A percentile compares a stretch with the other conserved stretches of the same genome.
These are phyloP conservation scores for Trichothecium sympodiale DNA, from an alignment of 2,329 filamentous ascomycete genomes.

Conservation along the genomic window DNA sequence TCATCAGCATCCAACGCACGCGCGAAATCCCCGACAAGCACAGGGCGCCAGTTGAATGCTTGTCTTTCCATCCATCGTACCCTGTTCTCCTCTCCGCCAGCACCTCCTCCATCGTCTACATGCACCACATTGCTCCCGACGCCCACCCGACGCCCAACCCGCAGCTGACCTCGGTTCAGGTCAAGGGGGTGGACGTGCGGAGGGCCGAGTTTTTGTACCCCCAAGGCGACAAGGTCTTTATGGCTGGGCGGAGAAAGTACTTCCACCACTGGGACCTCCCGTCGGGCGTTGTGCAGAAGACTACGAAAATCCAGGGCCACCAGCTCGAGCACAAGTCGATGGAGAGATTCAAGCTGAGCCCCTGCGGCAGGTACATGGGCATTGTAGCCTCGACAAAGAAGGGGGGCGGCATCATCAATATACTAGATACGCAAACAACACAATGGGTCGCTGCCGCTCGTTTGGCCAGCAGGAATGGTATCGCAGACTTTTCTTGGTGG, in stretches of 20 bases:
- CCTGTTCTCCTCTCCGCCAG: constrained; percentile 86
- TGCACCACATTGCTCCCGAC: constrained; percentile 77
- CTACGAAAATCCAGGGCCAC: constrained; percentile 64
- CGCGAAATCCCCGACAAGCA: constrained; percentile 75
- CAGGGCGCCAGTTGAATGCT: constrained; percentile 66
- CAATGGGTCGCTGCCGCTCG: constrained; percentile 82
- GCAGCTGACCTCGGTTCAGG: constrained; percentile 78
- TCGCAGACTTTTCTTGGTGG: constrained; percentile 94
- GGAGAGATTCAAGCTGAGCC: constrained; percentile 82
- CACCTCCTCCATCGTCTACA: constrained; percentile 70
- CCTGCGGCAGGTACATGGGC: constrained; percentile 78
- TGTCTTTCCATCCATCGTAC: constrained; percentile 82
- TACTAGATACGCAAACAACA: constrained; percentile 67
- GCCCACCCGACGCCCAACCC: constrained; percentile 74
- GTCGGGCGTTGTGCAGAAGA: constrained; percentile 72
- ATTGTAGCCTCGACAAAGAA: constrained; percentile 70
- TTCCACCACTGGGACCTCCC: constrained; percentile 92
- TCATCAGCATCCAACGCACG: constrained; percentile 79
- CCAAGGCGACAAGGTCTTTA: constrained; percentile 68
- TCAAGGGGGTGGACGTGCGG: constrained; percentile 72
- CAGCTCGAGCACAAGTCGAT: constrained; percentile 77
- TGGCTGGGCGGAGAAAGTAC: constrained; percentile 77
- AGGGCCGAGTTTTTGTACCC: constrained; percentile 71
- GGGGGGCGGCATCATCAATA: constrained; percentile 78
- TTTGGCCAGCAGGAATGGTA: constrained; percentile 69